Evolutionary conservation across 371 early-diverging fungal genomes (phyloP).

Genomic region (Mortierella sp.): DNA sequence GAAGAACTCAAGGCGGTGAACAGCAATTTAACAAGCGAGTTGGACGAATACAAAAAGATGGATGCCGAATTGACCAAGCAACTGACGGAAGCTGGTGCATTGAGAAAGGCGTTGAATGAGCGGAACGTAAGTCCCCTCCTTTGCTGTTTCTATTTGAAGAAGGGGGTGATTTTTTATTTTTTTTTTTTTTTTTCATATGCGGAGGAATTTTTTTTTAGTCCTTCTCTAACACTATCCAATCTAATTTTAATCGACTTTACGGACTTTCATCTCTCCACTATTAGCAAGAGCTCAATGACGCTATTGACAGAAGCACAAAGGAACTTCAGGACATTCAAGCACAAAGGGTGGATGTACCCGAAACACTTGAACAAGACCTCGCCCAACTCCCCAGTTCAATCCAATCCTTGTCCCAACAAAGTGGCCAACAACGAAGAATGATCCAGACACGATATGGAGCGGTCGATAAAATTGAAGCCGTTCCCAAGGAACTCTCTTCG

Average conservation of each 20-base stretch:
- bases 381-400: constrained; percentile 29
- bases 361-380: constrained; percentile 39
- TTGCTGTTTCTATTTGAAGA: no score
- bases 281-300: constrained; percentile 24
- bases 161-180: not conserved
- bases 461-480: constrained; percentile 20
- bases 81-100: constrained; percentile 19
- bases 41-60: constrained; percentile 24
- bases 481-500: constrained; percentile 20
- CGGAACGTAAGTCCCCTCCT: constrained; percentile 4
- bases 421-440: constrained; percentile 18
- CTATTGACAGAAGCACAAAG: constrained; percentile 23
- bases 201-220: not conserved
- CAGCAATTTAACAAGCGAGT: constrained; percentile 18
- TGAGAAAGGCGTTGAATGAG: not conserved
- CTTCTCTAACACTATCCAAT: not conserved
- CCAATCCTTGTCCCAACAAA: constrained; percentile 6
- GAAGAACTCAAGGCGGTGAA: constrained; percentile 32
- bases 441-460: constrained; percentile 14
- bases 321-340: constrained; percentile 23
- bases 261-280: not conserved
- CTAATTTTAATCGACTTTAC: not conserved
- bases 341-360: constrained; percentile 36
- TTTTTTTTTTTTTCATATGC: constrained; percentile 2
- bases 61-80: constrained; percentile 16